A percentile compares a stretch with the other conserved stretches of the same genome.
phyloP scores from a whole-genome alignment of 768 basidiomycete species.

The Trametes elegans region DNA sequence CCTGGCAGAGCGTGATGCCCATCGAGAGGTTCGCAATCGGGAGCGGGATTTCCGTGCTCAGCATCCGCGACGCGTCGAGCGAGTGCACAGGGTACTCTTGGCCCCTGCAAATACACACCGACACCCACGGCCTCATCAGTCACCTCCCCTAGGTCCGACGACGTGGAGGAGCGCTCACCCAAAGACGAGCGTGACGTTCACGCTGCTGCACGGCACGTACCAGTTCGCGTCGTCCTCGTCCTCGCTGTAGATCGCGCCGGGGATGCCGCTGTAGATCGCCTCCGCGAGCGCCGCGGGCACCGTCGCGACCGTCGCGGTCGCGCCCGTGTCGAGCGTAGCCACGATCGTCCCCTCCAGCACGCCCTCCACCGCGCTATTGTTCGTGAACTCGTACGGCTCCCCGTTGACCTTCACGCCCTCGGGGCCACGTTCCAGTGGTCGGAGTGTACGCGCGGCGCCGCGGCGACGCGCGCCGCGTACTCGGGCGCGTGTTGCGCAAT shows the following conservation, averaged over 20 bases:
- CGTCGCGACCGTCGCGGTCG: slow-evolving; percentile 26
- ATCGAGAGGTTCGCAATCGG: slow-evolving; percentile 7
- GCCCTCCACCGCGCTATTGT: slow-evolving; percentile 18
- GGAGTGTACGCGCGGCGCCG: slow-evolving; percentile 35
- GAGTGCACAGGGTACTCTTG: slow-evolving; percentile 32
- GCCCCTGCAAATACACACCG: no score
- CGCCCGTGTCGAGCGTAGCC: slow-evolving; percentile 30
- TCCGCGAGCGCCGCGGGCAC: slow-evolving; percentile 24
- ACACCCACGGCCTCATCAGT: no score
- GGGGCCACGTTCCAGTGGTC: slow-evolving; percentile 28
- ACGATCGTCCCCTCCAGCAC: slow-evolving; percentile 23
- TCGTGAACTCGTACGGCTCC: slow-evolving; percentile 49
- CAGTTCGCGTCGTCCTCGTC: slow-evolving; percentile 16
- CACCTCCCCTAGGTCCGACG: no score
- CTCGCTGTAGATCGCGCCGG: slow-evolving; percentile 26
- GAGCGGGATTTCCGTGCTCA: not conserved
- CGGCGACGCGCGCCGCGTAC: slow-evolving; percentile 12
- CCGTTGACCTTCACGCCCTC: slow-evolving; percentile 49
- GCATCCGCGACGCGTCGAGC: slow-evolving; percentile 21
- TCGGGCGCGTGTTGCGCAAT: slow-evolving; percentile 25
- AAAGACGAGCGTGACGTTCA: slow-evolving; percentile 28
- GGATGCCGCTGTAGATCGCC: slow-evolving; percentile 30
- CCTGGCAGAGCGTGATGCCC: slow-evolving; percentile 25
- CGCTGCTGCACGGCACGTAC: slow-evolving; percentile 30
- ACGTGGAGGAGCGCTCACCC: slow-evolving; percentile 25